Evolutionary conservation across 345 rosid genomes (phyloP).

Genomic region (Kernera saxatilis): DNA sequence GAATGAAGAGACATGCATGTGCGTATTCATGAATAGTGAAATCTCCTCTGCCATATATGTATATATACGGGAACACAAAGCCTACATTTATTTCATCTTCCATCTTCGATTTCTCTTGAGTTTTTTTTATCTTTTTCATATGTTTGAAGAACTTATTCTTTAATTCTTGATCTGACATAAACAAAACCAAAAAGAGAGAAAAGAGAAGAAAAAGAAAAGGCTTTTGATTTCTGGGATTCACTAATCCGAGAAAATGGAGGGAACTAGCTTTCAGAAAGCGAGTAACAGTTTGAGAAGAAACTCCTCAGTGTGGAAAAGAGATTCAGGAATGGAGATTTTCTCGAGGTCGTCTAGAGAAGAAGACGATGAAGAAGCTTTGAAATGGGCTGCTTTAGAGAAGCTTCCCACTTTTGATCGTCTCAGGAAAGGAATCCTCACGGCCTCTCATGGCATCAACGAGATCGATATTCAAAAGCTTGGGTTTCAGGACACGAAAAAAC

Average conservation of each 20-base stretch:
- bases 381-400: constrained; percentile 89
- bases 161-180: neutral
- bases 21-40: neutral
- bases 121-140: neutral
- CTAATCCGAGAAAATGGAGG: constrained; percentile 29
- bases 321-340: constrained; percentile 37
- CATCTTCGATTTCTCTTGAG: neutral
- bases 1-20: constrained; percentile 1
- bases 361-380: constrained; percentile 78
- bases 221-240: constrained; percentile 10
- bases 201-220: neutral
- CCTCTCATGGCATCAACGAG: constrained; percentile 45
- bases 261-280: constrained; percentile 35
- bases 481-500: constrained; percentile 58
- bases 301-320: constrained; percentile 36
- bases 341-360: constrained; percentile 57
- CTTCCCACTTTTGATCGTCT: constrained; percentile 70
- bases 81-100: neutral
- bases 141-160: neutral
- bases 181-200: neutral
- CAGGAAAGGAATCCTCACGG: constrained; percentile 62
- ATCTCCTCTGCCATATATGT: neutral
- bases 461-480: constrained; percentile 65
- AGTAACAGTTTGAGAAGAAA: constrained; percentile 35
- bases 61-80: constrained; percentile 5